Conservation (phyloP, 192 early-diverging fungal genomes). For the Kappamyces sp. region DNA sequence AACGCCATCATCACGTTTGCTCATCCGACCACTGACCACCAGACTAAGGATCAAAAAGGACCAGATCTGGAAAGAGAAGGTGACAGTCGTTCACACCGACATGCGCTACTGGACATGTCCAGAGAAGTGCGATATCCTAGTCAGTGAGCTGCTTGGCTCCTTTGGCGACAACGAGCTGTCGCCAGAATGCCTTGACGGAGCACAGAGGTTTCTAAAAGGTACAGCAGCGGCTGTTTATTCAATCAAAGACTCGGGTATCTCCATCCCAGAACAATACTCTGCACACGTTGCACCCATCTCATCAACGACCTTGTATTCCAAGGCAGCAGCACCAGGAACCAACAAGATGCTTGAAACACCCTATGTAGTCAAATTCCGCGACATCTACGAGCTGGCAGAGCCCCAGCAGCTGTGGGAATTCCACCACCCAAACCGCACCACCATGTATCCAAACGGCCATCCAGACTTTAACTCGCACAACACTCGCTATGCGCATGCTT, state of each 20-base stretch:
- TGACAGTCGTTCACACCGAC: slow-evolving; percentile 79
- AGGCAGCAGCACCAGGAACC: slow-evolving; percentile 66
- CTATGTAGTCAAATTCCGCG: slow-evolving; percentile 95
- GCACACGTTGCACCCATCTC: slow-evolving; percentile 82
- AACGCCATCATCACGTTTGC: slow-evolving; percentile 78
- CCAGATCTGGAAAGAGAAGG: slow-evolving; percentile 69
- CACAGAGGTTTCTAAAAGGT: slow-evolving; percentile 70
- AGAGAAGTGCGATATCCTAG: slow-evolving; percentile 78
- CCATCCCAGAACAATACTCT: slow-evolving; percentile 83
- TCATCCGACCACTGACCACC: background rate
- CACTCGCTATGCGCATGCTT: slow-evolving; percentile 45
- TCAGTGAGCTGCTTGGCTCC: slow-evolving; percentile 93
- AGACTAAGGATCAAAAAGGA: slow-evolving; percentile 72
- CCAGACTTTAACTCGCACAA: slow-evolving; percentile 73
- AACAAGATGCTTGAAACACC: slow-evolving; percentile 76
- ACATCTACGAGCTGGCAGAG: slow-evolving; percentile 56
- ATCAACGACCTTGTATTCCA: slow-evolving; percentile 72
- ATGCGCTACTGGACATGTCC: slow-evolving; percentile 80
- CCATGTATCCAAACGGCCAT: slow-evolving; percentile 17
- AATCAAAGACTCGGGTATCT: slow-evolving; percentile 64
- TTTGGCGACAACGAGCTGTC: slow-evolving; percentile 99
- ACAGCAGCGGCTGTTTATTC: slow-evolving; percentile 14
- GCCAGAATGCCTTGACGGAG: slow-evolving; percentile 96
- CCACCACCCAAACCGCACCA: slow-evolving; percentile 50
- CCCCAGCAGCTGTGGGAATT: slow-evolving; percentile 77